These are phyloP conservation scores for Phanerodontia chrysosporium DNA, from an alignment of 768 basidiomycete genomes.

Conservation along the genomic window DNA sequence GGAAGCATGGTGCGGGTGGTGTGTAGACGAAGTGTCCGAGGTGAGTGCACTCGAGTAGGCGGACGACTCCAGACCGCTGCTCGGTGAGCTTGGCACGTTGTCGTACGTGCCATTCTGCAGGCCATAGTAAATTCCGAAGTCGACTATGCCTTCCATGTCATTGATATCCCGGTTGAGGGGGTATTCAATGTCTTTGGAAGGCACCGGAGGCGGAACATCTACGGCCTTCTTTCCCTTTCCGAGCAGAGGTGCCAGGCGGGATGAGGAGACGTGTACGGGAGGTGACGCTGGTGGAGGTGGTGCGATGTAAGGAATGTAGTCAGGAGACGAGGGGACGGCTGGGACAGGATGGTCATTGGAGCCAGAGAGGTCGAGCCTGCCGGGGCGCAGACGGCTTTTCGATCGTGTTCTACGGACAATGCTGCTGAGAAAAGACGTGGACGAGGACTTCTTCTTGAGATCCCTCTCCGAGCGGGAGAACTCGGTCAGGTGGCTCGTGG, in stretches of 20 bases:
- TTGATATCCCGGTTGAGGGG: constrained; percentile 66
- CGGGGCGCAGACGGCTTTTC: constrained; percentile 35
- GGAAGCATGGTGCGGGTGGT: constrained; percentile 16
- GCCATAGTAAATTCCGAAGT: constrained; percentile 31
- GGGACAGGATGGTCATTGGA: constrained; percentile 30
- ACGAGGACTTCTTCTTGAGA: constrained; percentile 44
- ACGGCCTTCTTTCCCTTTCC: neutral
- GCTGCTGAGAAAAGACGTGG: constrained; percentile 35
- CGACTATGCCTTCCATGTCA: constrained; percentile 80
- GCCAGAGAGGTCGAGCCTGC: constrained; percentile 26
- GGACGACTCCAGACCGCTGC: constrained; percentile 38
- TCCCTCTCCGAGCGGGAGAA: constrained; percentile 26
- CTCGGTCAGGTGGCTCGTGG: constrained; percentile 16
- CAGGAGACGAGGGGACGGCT: constrained; percentile 23
- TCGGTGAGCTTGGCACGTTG: constrained; percentile 34
- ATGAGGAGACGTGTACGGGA: constrained; percentile 11
- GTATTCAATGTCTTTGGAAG: constrained; percentile 34
- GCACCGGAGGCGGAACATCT: constrained; percentile 28
- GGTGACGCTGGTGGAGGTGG: constrained; percentile 22
- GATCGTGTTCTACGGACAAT: constrained; percentile 36
- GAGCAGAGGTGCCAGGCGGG: constrained; percentile 1
- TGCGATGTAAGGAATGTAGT: constrained; percentile 13
- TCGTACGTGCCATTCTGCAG: constrained; percentile 14
- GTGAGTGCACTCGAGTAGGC: constrained; percentile 22
- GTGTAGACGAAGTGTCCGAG: constrained; percentile 24